Conservation (phyloP, 73 alveolate species). For the Paramecium primaurelia region DNA sequence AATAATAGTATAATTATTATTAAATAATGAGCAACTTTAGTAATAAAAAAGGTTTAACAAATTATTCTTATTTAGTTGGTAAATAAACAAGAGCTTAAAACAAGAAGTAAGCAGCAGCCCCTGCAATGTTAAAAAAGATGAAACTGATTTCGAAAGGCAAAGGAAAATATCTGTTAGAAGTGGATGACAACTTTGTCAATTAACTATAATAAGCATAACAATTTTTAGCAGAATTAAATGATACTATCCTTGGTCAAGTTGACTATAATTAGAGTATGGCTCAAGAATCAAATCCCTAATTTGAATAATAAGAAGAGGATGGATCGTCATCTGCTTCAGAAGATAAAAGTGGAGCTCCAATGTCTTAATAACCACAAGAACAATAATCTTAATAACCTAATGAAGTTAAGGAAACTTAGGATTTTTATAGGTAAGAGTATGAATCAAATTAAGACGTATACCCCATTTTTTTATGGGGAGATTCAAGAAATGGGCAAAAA, state of each 20-base stretch:
- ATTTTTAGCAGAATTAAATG: background rate
- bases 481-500: constrained; percentile 44
- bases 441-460: constrained; percentile 7
- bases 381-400: background rate
- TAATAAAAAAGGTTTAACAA: constrained; percentile 9
- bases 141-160: background rate
- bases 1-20: background rate
- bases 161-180: background rate
- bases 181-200: background rate
- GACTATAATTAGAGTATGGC: background rate
- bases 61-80: background rate
- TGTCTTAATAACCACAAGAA: background rate
- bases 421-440: constrained; percentile 26
- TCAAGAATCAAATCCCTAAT: background rate
- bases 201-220: background rate
- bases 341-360: background rate
- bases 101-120: background rate
- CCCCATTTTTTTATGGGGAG: constrained; percentile 56
- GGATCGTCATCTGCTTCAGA: background rate
- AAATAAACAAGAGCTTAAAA: background rate
- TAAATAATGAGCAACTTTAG: constrained; percentile 23
- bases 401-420: constrained; percentile 17
- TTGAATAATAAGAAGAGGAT: background rate
- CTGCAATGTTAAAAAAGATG: background rate
- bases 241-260: background rate